Evolutionary conservation across 129 eudicot species (phyloP).

Genomic region (Lactuca saligna): DNA sequence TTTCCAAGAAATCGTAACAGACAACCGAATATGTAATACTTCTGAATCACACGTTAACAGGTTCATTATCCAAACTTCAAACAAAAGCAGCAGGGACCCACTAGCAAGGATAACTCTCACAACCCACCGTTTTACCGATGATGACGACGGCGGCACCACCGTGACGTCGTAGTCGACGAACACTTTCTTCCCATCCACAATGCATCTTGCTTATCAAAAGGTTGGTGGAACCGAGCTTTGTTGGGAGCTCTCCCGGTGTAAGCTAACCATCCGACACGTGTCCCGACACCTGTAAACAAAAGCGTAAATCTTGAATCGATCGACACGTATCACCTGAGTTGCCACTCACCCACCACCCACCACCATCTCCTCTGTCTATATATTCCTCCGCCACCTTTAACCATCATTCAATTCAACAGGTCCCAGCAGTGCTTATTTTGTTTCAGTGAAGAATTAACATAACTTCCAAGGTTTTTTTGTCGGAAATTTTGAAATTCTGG

Average conservation of each 20-base stretch:
- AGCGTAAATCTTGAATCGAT: not conserved
- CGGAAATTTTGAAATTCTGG: constrained; percentile 4
- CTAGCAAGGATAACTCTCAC: constrained; percentile 31
- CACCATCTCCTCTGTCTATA: constrained; percentile 4
- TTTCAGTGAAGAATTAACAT: constrained; percentile 23
- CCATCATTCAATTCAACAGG: not conserved
- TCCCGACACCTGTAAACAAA: constrained; percentile 25
- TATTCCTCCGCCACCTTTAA: constrained; percentile 20
- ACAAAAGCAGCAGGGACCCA: constrained; percentile 15
- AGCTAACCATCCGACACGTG: constrained; percentile 14
- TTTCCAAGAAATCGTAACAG: constrained; percentile 12
- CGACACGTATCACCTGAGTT: constrained; percentile 27
- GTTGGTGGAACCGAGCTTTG: not conserved
- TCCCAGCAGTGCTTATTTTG: not conserved
- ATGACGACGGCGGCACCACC: constrained; percentile 20
- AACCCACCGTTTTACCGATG: constrained; percentile 8
- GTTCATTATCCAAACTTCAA: constrained; percentile 25
- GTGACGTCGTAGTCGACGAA: constrained; percentile 10
- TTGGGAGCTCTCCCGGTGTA: not conserved
- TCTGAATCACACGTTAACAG: constrained; percentile 9
- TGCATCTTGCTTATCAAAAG: constrained; percentile 8
- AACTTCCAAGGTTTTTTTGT: not conserved
- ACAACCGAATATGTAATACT: constrained; percentile 10
- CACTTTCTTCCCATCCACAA: constrained; percentile 1
- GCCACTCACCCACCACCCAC: constrained; percentile 26